These are phyloP conservation scores for Prototheca stagnorum DNA, from an alignment of 163 green algal genomes.

Conservation along the genomic window DNA sequence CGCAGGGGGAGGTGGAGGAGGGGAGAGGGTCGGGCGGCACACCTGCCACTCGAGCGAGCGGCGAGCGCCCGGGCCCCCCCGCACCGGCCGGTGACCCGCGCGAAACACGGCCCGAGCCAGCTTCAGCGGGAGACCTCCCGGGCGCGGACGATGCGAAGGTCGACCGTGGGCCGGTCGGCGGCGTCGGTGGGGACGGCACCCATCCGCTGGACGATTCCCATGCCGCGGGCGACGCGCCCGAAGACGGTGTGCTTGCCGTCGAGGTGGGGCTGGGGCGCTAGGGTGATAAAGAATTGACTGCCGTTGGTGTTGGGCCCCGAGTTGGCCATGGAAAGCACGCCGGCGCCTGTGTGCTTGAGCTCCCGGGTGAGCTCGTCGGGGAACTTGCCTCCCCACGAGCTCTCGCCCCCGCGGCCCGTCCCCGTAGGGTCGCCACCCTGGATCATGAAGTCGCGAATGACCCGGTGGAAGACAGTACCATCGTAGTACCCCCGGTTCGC, in stretches of 20 bases:
- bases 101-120: too few species aligned
- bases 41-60: too few species aligned
- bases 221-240: constrained; percentile 61
- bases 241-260: constrained; percentile 95
- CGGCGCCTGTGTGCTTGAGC: constrained; percentile 40
- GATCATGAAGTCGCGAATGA: constrained; percentile 69
- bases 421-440: constrained; percentile 74
- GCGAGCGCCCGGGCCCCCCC: too few species aligned
- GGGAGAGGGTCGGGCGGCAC: too few species aligned
- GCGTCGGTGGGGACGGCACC: constrained; percentile 33
- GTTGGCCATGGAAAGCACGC: constrained; percentile 61
- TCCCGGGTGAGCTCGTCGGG: constrained; percentile 34
- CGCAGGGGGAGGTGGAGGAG: too few species aligned
- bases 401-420: constrained; percentile 68
- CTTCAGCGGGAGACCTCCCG: too few species aligned
- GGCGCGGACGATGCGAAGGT: constrained; percentile 16
- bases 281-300: constrained; percentile 81
- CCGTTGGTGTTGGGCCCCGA: constrained; percentile 75
- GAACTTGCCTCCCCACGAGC: constrained; percentile 56
- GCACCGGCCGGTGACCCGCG: too few species aligned
- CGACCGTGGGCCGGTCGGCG: constrained; percentile 21
- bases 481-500: constrained; percentile 78
- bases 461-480: constrained; percentile 48
- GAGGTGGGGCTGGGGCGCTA: constrained; percentile 64
- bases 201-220: constrained; percentile 62